Evolutionary conservation across 2,329 filamentous ascomycete genomes (phyloP).

Genomic region (Scleromitrula shiraiana): DNA sequence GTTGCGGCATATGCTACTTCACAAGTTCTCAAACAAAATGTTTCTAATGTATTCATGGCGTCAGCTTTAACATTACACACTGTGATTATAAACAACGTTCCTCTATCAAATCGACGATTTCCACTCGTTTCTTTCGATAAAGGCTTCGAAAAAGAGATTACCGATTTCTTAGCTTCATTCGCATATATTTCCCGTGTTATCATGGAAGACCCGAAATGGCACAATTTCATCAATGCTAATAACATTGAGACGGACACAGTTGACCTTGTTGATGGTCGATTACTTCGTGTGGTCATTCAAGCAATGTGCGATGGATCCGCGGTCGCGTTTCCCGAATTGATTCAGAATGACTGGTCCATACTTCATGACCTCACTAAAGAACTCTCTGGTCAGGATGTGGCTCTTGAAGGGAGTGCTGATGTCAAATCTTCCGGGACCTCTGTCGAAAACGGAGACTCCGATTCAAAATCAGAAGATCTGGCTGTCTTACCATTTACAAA

Average conservation of each 20-base stretch:
- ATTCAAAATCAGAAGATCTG: conserved; percentile 13
- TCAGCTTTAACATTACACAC: conserved; percentile 37
- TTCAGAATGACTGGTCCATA: conserved; percentile 22
- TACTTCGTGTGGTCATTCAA: conserved; percentile 29
- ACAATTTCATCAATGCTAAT: conserved; percentile 18
- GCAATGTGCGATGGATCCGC: conserved; percentile 20
- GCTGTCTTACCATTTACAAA: conserved; percentile 41
- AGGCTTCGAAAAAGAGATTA: conserved; percentile 29
- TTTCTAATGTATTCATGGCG: conserved; percentile 26
- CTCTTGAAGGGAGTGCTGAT: conserved; percentile 23
- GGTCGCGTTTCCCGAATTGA: conserved; percentile 13
- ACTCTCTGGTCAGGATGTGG: conserved; percentile 27
- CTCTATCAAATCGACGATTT: conserved; percentile 33
- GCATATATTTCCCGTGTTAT: conserved; percentile 29
- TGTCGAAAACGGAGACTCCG: conserved; percentile 11
- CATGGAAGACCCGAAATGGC: conserved; percentile 30
- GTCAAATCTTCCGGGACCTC: conserved; percentile 13
- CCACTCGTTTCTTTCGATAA: conserved; percentile 29
- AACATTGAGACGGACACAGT: conserved; percentile 37
- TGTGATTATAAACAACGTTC: conserved; percentile 34
- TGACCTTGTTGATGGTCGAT: conserved; percentile 49
- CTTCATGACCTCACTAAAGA: conserved; percentile 26
- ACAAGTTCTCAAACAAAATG: conserved; percentile 28
- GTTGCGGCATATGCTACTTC: conserved; percentile 24
- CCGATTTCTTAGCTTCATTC: conserved; percentile 32